Conservation (phyloP, 352 stramenopile genomes). For the Globisporangium splendens region DNA sequence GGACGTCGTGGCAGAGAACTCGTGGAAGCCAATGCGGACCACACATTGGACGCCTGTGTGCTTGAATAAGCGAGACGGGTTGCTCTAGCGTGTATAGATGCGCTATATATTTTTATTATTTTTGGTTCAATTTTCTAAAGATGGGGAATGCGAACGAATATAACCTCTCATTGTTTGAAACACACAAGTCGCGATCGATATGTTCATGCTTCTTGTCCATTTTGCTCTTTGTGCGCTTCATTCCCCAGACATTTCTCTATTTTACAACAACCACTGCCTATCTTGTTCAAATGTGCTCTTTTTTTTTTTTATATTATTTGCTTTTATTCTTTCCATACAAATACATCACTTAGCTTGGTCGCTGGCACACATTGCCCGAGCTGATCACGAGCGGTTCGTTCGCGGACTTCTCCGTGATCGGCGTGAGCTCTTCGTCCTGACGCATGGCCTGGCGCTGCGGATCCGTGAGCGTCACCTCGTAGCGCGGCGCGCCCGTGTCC, state of each 20-base stretch:
- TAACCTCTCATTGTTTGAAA: background rate
- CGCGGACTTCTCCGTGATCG: constrained; percentile 71
- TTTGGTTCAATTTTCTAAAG: constrained; percentile 1
- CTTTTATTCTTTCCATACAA: background rate
- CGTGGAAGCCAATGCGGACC: background rate
- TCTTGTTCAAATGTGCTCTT: background rate
- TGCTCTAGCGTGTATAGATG: constrained; percentile 6
- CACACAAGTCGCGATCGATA: too few species aligned
- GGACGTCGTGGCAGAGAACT: background rate
- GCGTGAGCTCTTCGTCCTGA: constrained; percentile 81
- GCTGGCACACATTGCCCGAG: constrained; percentile 76
- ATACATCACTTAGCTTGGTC: constrained; percentile 25
- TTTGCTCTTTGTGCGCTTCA: background rate
- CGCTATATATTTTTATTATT: constrained; percentile 6
- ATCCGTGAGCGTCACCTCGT: constrained; percentile 78
- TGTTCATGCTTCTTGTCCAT: background rate
- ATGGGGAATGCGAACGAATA: constrained; percentile 4
- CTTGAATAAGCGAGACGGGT: too few species aligned
- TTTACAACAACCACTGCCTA: background rate
- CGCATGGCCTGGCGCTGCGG: constrained; percentile 72
- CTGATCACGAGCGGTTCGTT: constrained; percentile 73
- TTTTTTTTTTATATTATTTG: too few species aligned
- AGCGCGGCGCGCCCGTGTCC: constrained; percentile 29
- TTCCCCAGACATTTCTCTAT: background rate
- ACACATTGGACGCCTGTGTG: background rate